Evolutionary conservation across 768 basidiomycete species (phyloP).

Genomic region (Filobasidium floriforme): DNA sequence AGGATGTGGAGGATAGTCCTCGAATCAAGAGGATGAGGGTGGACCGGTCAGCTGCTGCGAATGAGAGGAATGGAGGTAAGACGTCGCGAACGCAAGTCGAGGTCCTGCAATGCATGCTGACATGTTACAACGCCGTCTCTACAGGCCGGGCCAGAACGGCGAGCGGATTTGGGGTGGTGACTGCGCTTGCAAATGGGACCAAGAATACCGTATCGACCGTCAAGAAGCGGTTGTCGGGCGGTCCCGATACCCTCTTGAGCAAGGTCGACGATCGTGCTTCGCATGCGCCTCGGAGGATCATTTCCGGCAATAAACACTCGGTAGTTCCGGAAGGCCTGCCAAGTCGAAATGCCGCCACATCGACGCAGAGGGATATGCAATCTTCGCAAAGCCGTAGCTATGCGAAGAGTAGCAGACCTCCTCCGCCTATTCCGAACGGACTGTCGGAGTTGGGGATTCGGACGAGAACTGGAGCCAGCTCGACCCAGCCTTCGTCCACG

Average conservation of each 20-base stretch:
- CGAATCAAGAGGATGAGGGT: slow-evolving; percentile 18
- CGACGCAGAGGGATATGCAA: background rate
- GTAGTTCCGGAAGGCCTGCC: background rate
- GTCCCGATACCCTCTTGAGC: background rate
- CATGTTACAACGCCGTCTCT: too few relatives aligned
- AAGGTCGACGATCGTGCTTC: background rate
- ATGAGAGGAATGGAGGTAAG: slow-evolving; percentile 7
- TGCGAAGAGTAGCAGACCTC: background rate
- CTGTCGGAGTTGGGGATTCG: too few relatives aligned
- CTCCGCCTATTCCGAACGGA: background rate
- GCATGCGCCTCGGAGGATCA: too few relatives aligned
- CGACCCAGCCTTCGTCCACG: background rate
- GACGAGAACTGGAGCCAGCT: background rate
- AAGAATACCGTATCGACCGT: background rate
- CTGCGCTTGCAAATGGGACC: background rate
- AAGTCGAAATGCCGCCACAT: background rate
- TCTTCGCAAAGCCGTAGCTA: background rate
- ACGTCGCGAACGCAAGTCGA: background rate
- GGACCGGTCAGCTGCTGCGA: background rate
- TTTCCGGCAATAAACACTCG: background rate
- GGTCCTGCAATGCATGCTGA: background rate
- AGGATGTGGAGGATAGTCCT: slow-evolving; percentile 13
- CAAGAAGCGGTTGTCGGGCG: background rate
- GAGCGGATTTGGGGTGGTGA: background rate
- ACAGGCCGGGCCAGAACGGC: background rate